Conservation (phyloP, 257 asterid genomes). For the Przewalskia tangutica region DNA sequence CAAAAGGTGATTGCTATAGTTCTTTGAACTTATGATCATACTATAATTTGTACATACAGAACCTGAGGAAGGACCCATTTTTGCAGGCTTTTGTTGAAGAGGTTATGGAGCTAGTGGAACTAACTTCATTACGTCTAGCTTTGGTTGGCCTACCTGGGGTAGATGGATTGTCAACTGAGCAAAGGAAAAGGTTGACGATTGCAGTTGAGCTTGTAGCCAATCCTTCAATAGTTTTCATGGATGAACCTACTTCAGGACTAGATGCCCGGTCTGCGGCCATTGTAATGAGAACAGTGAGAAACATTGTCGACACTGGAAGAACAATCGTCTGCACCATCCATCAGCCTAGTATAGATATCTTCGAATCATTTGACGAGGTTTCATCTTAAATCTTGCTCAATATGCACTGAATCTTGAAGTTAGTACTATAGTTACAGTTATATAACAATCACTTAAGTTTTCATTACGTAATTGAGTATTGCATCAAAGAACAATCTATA, state of each 20-base stretch:
- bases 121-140: conserved; percentile 47
- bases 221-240: conserved; percentile 90
- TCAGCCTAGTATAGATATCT: conserved; percentile 83
- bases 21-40: not conserved
- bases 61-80: not conserved
- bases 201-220: conserved; percentile 85
- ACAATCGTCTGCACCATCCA: conserved; percentile 91
- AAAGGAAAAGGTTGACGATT: conserved; percentile 74
- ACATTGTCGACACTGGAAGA: conserved; percentile 79
- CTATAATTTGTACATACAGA: not conserved
- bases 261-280: conserved; percentile 93
- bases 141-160: conserved; percentile 82
- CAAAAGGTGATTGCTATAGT: conserved; percentile 40
- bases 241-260: conserved; percentile 86
- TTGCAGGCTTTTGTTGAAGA: conserved; percentile 70
- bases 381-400: not conserved
- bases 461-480: not conserved
- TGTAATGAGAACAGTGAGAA: conserved; percentile 91
- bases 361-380: conserved; percentile 88
- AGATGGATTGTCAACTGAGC: conserved; percentile 74
- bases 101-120: conserved; percentile 78
- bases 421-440: not conserved
- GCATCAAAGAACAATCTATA: no score
- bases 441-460: not conserved
- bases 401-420: not conserved